Evolutionary conservation across 352 stramenopile genomes (phyloP).

Genomic region (Globisporangium lucens): DNA sequence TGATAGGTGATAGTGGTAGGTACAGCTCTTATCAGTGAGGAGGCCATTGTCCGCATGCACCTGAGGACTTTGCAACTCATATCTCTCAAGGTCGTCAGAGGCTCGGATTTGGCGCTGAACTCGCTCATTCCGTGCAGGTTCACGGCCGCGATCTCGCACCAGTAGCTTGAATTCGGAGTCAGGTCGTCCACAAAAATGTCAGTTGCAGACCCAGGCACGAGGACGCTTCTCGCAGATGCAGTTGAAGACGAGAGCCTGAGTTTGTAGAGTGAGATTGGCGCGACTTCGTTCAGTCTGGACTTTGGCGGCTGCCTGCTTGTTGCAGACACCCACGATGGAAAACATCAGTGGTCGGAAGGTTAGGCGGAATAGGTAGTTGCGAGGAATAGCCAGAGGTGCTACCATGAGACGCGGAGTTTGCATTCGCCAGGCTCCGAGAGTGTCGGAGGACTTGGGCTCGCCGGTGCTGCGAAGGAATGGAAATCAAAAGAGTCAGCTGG

Average conservation of each 20-base stretch:
- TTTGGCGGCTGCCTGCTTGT: slow-evolving; percentile 26
- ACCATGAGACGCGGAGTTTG: slow-evolving; percentile 40
- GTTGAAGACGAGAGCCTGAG: slow-evolving; percentile 27
- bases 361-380: neutral
- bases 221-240: slow-evolving; percentile 13
- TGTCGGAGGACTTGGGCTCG: slow-evolving; percentile 22
- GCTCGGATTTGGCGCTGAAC: slow-evolving; percentile 34
- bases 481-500: neutral
- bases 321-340: neutral
- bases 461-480: slow-evolving; percentile 23
- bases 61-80: neutral
- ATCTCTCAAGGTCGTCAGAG: slow-evolving; percentile 34
- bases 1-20: slow-evolving; percentile 3
- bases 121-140: slow-evolving; percentile 58
- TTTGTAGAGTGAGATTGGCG: slow-evolving; percentile 68
- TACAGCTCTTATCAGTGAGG: too few relatives aligned
- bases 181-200: slow-evolving; percentile 32
- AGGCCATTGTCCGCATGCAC: too few relatives aligned
- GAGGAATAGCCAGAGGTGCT: neutral
- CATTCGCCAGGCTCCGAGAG: slow-evolving; percentile 20
- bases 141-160: slow-evolving; percentile 41
- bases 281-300: slow-evolving; percentile 37
- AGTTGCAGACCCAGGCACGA: slow-evolving; percentile 31
- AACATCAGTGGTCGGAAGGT: too few relatives aligned
- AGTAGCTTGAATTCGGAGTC: slow-evolving; percentile 38